phyloP scores from a whole-genome alignment of 768 basidiomycete species.

The Leucosporidium yakuticum region DNA sequence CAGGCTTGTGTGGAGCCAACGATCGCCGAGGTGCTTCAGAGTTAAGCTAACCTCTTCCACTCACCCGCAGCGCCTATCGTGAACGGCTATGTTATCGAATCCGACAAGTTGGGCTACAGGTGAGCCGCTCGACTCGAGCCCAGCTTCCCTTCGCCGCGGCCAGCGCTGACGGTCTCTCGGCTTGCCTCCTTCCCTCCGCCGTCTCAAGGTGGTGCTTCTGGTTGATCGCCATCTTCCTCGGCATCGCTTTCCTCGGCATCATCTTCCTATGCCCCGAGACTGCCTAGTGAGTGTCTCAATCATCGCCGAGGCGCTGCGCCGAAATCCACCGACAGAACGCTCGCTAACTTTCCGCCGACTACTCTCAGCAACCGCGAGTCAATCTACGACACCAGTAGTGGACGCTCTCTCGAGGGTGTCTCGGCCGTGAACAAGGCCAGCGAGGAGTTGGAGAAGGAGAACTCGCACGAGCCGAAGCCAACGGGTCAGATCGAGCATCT shows the following conservation, averaged over 20 bases:
- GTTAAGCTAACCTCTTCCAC: too few relatives aligned
- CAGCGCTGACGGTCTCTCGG: too few relatives aligned
- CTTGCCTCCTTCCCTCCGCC: too few relatives aligned
- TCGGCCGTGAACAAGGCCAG: neutral
- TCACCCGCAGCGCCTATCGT: constrained; percentile 44
- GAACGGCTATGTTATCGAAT: constrained; percentile 51
- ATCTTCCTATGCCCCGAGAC: constrained; percentile 52
- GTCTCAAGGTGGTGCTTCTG: constrained; percentile 50
- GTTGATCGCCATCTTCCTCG: constrained; percentile 50
- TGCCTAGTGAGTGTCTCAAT: neutral
- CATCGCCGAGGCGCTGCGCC: too few relatives aligned
- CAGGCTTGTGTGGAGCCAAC: too few relatives aligned
- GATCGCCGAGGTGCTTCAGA: too few relatives aligned
- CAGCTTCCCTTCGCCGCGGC: too few relatives aligned
- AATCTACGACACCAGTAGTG: neutral
- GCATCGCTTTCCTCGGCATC: constrained; percentile 45
- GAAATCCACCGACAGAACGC: too few relatives aligned
- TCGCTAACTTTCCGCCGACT: too few relatives aligned
- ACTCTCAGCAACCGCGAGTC: neutral
- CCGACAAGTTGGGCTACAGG: constrained; percentile 14
- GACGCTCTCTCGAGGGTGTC: neutral
- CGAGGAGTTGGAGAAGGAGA: constrained; percentile 7
- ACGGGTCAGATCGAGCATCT: constrained; percentile 6
- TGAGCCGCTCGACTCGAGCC: too few relatives aligned
- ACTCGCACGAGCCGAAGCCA: neutral